These are phyloP conservation scores for Aspergillus fischeri DNA, from an alignment of 2,329 filamentous ascomycete species.

Conservation along the genomic window DNA sequence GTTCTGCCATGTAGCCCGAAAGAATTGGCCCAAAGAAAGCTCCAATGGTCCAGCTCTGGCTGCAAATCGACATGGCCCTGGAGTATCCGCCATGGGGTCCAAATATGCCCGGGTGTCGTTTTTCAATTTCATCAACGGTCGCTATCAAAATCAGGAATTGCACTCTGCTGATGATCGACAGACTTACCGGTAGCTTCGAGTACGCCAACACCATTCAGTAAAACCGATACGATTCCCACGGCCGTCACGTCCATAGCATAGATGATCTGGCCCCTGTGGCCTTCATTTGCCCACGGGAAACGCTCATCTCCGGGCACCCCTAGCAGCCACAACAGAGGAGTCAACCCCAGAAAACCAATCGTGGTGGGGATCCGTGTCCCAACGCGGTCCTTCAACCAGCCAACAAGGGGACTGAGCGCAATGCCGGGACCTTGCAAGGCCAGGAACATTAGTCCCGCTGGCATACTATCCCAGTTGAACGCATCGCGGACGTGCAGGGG, in stretches of 20 bases:
- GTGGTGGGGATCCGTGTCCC: constrained; percentile 23
- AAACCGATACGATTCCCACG: constrained; percentile 20
- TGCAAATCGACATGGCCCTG: constrained; percentile 19
- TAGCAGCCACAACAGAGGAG: constrained; percentile 23
- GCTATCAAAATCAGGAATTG: constrained; percentile 3
- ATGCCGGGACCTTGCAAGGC: constrained; percentile 54
- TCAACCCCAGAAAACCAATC: constrained; percentile 21
- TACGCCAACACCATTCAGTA: constrained; percentile 25
- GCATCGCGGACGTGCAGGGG: constrained; percentile 51
- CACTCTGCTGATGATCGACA: background rate
- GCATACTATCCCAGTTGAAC: constrained; percentile 53
- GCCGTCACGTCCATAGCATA: constrained; percentile 17
- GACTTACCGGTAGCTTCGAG: constrained; percentile 28
- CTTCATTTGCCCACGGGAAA: constrained; percentile 21
- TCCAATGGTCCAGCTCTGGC: constrained; percentile 22
- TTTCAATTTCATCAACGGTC: constrained; percentile 20
- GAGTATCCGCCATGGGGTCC: constrained; percentile 25
- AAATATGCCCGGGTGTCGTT: constrained; percentile 19
- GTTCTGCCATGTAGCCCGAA: constrained; percentile 16
- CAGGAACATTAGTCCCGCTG: constrained; percentile 54
- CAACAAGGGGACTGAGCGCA: constrained; percentile 57
- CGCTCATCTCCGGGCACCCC: constrained; percentile 26
- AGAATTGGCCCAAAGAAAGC: constrained; percentile 21
- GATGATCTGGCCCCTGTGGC: constrained; percentile 15
- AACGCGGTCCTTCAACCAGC: constrained; percentile 36